Evolutionary conservation across 2,329 filamentous ascomycete genomes (phyloP), one percentile per base, ranked within the genome.

Genomic region (Ophiostoma tasmaniense): DNA sequence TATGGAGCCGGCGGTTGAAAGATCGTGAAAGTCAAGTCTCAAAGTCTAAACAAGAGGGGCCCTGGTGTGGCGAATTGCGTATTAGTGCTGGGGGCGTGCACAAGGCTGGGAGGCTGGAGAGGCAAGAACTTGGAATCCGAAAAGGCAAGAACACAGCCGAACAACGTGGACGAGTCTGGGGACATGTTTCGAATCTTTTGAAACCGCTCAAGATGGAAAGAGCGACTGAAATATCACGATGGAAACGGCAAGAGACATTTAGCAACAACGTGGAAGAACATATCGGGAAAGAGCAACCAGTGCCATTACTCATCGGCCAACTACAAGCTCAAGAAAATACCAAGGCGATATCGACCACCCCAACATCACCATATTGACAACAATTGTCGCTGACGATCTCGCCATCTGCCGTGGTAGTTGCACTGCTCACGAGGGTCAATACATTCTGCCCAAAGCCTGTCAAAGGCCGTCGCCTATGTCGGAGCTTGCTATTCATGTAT

Each of bases 11-110:
- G 50, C 50, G 10, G 50, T 55, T 55, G 37, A 62, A 66, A 66
- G 67, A 69, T 69, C 67, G 67, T 68, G 67, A 68, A 68, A 61
- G 59, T 30, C 67, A 68, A 61, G 59, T 30, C 67, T 10, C 42
- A 64, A 39, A 30, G 25, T 17, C 11, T 10, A 20, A 39, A 30
- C 30, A 64, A 22, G 62, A 39, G 50, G 50, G 22, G n/a, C 50
- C 50, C 50, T 25, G 50, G n/a, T 22, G 50, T 55, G 22, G 50
- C 50, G 50, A 55, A 55, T 55, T 55, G 50, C n/a, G 50, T 55
- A 22, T 55, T 55, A 55, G 50, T 55, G 50, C 8, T 55, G 50
- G 50, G 45, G 50, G 50, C 22, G 50, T 55, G 50, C 50, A n/a
- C n/a, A 25, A 25, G 8, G 22, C 45, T 20, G 45, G 14, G 45